A percentile compares a stretch with the other conserved stretches of the same genome.
Evolutionary conservation across 2,329 filamentous ascomycete species (phyloP).

Genomic region (Penicillium psychrosexuale): DNA sequence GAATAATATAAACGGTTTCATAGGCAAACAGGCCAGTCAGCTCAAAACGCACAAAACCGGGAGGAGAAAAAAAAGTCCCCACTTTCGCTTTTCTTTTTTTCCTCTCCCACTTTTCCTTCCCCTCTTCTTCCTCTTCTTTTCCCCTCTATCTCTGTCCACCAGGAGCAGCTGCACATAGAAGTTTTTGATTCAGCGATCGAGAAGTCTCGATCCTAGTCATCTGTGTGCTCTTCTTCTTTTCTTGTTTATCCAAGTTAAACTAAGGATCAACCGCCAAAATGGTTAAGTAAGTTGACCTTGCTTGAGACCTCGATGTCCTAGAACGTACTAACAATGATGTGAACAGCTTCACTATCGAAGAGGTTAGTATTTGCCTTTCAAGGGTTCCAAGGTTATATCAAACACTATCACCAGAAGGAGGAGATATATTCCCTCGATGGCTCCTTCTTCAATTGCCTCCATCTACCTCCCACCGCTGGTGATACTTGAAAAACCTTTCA

Average conservation of each 20-base stretch:
- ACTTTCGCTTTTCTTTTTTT: constrained; percentile 29
- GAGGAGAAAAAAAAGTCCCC: constrained; percentile 24
- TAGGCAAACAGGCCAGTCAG: constrained; percentile 2
- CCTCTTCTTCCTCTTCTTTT: constrained; percentile 30
- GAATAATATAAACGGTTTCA: neutral
- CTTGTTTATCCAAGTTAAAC: constrained; percentile 32
- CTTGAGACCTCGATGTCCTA: neutral
- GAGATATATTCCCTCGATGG: neutral
- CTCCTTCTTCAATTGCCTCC: neutral
- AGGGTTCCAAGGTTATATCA: neutral
- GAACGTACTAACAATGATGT: neutral
- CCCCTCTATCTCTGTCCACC: constrained; percentile 27
- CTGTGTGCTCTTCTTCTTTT: constrained; percentile 38
- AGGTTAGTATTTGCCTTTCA: constrained; percentile 50
- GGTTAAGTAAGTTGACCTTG: constrained; percentile 82
- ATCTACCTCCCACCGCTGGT: neutral
- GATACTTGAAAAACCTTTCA: neutral
- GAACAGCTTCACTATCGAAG: constrained; percentile 93
- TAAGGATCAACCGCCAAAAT: constrained; percentile 75
- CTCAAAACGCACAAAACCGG: constrained; percentile 25
- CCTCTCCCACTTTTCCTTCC: constrained; percentile 30
- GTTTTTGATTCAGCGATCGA: constrained; percentile 42
- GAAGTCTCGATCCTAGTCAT: constrained; percentile 44
- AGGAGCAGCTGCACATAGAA: constrained; percentile 42
- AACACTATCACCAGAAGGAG: neutral